Percentiles rank a stretch among this genome's conserved stretches.
Conservation (phyloP, 371 early-diverging fungal species). For the Nematocida ironsii region DNA sequence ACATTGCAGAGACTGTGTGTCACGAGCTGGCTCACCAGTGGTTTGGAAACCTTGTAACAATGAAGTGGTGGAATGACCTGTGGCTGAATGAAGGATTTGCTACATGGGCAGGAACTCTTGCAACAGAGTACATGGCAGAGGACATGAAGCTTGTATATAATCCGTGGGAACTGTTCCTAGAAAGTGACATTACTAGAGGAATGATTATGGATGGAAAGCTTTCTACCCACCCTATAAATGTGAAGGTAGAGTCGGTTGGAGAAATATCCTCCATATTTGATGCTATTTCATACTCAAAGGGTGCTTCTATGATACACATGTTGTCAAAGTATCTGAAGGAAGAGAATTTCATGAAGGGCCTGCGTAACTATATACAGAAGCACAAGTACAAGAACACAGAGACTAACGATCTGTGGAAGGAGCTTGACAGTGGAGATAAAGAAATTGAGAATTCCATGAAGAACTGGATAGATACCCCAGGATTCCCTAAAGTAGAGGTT, state of each 20-base stretch:
- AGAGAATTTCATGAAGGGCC: constrained; percentile 72
- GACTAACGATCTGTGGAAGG: constrained; percentile 79
- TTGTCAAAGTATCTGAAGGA: constrained; percentile 76
- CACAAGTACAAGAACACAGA: constrained; percentile 78
- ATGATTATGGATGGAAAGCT: constrained; percentile 76
- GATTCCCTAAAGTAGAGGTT: constrained; percentile 73
- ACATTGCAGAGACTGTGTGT: constrained; percentile 77
- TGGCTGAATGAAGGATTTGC: constrained; percentile 96
- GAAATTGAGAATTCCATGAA: constrained; percentile 78
- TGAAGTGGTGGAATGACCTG: constrained; percentile 81
- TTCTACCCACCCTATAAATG: constrained; percentile 85
- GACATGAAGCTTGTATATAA: constrained; percentile 66
- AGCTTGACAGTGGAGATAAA: constrained; percentile 74
- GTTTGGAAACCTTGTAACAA: constrained; percentile 92
- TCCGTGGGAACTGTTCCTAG: constrained; percentile 72
- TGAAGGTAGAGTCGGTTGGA: constrained; percentile 75
- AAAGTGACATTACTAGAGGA: constrained; percentile 74
- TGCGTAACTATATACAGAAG: constrained; percentile 76
- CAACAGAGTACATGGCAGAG: constrained; percentile 76
- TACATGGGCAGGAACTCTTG: constrained; percentile 80
- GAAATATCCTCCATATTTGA: constrained; percentile 80
- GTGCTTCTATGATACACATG: constrained; percentile 86
- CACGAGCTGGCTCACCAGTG: constrained; percentile 93
- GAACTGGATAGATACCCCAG: constrained; percentile 80
- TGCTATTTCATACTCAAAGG: constrained; percentile 77